A percentile compares a stretch with the other conserved stretches of the same genome.
phyloP scores from a whole-genome alignment of 2,329 filamentous ascomycete species.

The Tolypocladium sp. region DNA sequence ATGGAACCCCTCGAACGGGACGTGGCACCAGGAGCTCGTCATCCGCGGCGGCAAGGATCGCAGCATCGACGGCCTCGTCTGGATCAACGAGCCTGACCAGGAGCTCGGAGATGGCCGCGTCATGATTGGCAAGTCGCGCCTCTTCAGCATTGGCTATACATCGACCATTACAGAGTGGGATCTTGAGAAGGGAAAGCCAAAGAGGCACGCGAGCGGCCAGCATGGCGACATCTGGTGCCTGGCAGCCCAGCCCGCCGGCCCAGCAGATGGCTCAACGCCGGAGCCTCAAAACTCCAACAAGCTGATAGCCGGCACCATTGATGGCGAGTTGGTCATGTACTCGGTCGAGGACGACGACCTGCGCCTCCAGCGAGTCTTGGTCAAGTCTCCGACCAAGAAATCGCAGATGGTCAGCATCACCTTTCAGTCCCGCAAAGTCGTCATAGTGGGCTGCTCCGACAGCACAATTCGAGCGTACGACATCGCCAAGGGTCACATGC shows the following conservation, averaged over 20 bases:
- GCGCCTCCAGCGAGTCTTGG: conserved; percentile 66
- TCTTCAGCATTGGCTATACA: conserved; percentile 96
- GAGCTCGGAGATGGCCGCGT: conserved; percentile 52
- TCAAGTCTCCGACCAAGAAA: conserved; percentile 71
- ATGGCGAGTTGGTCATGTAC: conserved; percentile 81
- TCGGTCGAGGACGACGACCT: conserved; percentile 80
- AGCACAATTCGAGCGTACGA: conserved; percentile 91
- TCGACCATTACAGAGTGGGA: conserved; percentile 94
- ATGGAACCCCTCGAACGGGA: conserved; percentile 78
- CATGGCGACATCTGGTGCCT: conserved; percentile 97
- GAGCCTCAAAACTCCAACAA: conserved; percentile 39
- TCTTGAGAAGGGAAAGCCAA: conserved; percentile 65
- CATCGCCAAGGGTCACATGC: conserved; percentile 63
- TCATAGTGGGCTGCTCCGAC: conserved; percentile 91
- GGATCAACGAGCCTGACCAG: conserved; percentile 80
- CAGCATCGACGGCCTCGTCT: conserved; percentile 82
- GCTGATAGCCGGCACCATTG: conserved; percentile 79
- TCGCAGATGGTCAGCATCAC: conserved; percentile 83
- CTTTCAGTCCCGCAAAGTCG: conserved; percentile 75
- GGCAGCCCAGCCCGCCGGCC: conserved; percentile 63
- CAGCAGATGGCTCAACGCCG: conserved; percentile 5
- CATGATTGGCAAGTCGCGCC: conserved; percentile 62
- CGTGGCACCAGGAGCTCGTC: conserved; percentile 84
- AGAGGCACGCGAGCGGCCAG: conserved; percentile 79
- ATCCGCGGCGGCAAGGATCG: conserved; percentile 76